Base-by-base conservation (phyloP, 2,329 filamentous ascomycete genomes). In the Botryosphaeria dothidea region DNA sequence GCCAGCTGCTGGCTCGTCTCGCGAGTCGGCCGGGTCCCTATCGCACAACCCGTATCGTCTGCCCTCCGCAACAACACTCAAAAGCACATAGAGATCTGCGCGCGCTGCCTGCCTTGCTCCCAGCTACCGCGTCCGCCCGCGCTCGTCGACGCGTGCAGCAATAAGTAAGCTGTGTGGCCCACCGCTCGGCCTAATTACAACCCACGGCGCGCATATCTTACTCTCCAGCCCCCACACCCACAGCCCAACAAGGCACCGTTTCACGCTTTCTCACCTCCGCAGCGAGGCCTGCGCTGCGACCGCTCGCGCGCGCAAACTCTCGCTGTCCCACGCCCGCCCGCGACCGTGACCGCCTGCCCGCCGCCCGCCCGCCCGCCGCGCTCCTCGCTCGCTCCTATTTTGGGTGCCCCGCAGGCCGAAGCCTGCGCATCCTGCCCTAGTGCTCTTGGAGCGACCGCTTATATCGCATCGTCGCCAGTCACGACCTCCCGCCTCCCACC, bases 371-470 rank as follows among this genome's bases (percentile, higher is more conserved):
- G 23, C 52, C 51, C 17, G 51, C 25, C 34, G 21, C 34, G 15
- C 56, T 29, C 13, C 25, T 19, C 43, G 56, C 56, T 23, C 43
- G 36, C 48, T 54, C 61, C 51, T 64, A 64, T 60, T 60, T 60
- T 60, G 56, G 56, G 56, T 41, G 56, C 41, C 52, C 54, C 52
- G 52, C 36, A 23, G 23, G 17, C 49, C 61, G 61, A 60, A 46
- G 56, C 48, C 46, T 64, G 61, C 43, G 48, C 61, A 54, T 52
- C 38, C 61, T 64, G 49, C 36, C 48, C 58, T 63, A 54, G 48
- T 36, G 48, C 19, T 29, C 25, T 63, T 60, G 56, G 9, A 31
- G 38, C 56, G 34, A 60, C 38, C 56, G 56, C 56, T 60, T 60
- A 60, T 60, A 60, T 60, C 56, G 56, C 41, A 29, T 45, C 56